phyloP scores from a whole-genome alignment of 169 alveolate genomes.

The Plasmodium gonderi region DNA sequence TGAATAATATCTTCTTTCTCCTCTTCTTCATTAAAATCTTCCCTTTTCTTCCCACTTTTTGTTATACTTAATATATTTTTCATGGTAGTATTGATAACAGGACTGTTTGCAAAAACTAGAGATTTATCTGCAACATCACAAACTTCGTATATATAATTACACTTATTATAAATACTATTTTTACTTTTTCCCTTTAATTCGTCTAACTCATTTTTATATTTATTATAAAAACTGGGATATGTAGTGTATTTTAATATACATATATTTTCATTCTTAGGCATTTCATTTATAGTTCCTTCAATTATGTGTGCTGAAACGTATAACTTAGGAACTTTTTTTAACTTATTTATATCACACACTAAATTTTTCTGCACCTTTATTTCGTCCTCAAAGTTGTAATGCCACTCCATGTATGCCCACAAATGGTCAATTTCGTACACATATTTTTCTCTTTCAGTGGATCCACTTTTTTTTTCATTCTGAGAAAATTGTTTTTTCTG shows the following conservation, averaged over 20 bases:
- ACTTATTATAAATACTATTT: conserved; percentile 35
- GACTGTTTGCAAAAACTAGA: conserved; percentile 61
- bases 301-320: conserved; percentile 74
- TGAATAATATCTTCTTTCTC: conserved; percentile 35
- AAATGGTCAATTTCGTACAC: conserved; percentile 68
- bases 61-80: conserved; percentile 71
- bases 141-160: conserved; percentile 70
- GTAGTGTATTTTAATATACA: conserved; percentile 68
- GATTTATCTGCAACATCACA: conserved; percentile 75
- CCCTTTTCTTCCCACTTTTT: conserved; percentile 72
- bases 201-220: conserved; percentile 49
- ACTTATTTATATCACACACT: conserved; percentile 25
- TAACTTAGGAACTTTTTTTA: conserved; percentile 43
- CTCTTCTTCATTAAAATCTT: conserved; percentile 70
- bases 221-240: conserved; percentile 33
- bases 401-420: conserved; percentile 76
- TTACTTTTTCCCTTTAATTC: background rate
- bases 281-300: conserved; percentile 62
- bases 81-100: conserved; percentile 61
- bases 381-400: conserved; percentile 69
- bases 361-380: conserved; percentile 52
- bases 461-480: background rate
- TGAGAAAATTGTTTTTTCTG: conserved; percentile 48
- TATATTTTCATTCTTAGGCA: conserved; percentile 64
- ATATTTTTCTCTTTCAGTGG: conserved; percentile 34